Conservation (phyloP, 2,329 filamentous ascomycete species). For the Iodosphaeria phyllophila region DNA sequence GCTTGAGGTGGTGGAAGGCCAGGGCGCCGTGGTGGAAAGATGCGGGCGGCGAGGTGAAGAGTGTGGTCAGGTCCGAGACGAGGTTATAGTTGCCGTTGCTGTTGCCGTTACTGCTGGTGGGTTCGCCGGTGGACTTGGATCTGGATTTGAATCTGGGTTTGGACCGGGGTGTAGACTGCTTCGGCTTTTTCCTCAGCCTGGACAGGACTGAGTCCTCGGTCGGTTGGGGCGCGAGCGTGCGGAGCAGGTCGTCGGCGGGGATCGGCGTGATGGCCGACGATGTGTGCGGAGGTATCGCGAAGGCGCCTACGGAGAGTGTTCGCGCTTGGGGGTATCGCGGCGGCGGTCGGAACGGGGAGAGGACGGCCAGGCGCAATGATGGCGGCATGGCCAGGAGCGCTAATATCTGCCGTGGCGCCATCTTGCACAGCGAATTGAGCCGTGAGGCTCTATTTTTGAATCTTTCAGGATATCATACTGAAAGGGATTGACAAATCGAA, state of each 20-base stretch:
- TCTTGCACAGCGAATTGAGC: no score
- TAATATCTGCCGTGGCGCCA: constrained; percentile 7
- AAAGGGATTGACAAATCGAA: no score
- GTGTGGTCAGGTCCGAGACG: constrained; percentile 6
- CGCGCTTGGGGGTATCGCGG: constrained; percentile 1
- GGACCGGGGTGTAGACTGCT: no score
- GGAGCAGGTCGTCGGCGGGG: constrained; percentile 11
- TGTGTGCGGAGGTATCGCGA: constrained; percentile 10
- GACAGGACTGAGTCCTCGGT: background rate
- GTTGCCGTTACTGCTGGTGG: no score
- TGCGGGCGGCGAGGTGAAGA: constrained; percentile 11
- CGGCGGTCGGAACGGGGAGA: constrained; percentile 2
- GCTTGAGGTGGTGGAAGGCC: constrained; percentile 25
- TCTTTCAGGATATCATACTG: no score
- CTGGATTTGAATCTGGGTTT: no score
- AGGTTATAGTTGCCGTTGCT: constrained; percentile 7
- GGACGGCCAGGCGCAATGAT: constrained; percentile 9
- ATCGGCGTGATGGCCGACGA: constrained; percentile 9
- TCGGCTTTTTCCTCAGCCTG: no score
- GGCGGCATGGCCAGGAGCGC: constrained; percentile 11
- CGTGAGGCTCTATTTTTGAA: no score
- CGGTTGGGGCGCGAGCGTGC: no score
- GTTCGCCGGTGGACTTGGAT: no score
- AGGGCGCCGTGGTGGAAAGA: constrained; percentile 10
- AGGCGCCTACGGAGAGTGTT: constrained; percentile 10